A percentile compares a stretch with the other conserved stretches of the same genome.
phyloP scores from a whole-genome alignment of 1,284 basidiomycete species.

The Agroathelia rolfsii region DNA sequence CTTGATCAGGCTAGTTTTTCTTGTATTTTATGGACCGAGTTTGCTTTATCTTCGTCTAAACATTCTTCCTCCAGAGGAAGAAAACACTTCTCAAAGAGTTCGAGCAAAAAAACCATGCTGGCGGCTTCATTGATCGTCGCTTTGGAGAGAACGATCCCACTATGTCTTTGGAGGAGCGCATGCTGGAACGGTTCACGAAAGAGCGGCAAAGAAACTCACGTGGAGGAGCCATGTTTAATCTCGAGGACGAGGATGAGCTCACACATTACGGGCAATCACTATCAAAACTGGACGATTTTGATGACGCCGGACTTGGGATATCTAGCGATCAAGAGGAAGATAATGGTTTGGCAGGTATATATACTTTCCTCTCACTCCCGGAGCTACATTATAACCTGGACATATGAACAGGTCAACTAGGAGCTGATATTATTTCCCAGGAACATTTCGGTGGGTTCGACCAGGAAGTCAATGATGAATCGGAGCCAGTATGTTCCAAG shows the following conservation, averaged over 20 bases:
- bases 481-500: too few species aligned
- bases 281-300: conserved; percentile 82
- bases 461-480: conserved; percentile 52
- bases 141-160: conserved; percentile 93
- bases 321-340: conserved; percentile 68
- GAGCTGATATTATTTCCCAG: conserved; percentile 50
- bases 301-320: conserved; percentile 62
- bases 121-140: conserved; percentile 87
- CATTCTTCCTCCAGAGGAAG: conserved; percentile 47
- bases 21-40: conserved; percentile 4
- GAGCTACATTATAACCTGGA: conserved; percentile 1
- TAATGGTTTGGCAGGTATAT: conserved; percentile 25
- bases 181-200: conserved; percentile 92
- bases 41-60: conserved; percentile 10
- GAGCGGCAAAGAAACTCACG: conserved; percentile 78
- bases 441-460: conserved; percentile 84
- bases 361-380: conserved; percentile 7
- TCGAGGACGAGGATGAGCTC: conserved; percentile 84
- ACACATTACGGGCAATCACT: conserved; percentile 91
- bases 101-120: conserved; percentile 67
- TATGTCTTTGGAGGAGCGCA: conserved; percentile 90
- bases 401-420: conserved; percentile 53
- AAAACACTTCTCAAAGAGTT: conserved; percentile 86
- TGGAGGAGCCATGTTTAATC: conserved; percentile 79
- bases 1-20: conserved; percentile 68